Conservation (phyloP, 176 grass and related monocot species). For the Dendrocalamus sinicus region DNA sequence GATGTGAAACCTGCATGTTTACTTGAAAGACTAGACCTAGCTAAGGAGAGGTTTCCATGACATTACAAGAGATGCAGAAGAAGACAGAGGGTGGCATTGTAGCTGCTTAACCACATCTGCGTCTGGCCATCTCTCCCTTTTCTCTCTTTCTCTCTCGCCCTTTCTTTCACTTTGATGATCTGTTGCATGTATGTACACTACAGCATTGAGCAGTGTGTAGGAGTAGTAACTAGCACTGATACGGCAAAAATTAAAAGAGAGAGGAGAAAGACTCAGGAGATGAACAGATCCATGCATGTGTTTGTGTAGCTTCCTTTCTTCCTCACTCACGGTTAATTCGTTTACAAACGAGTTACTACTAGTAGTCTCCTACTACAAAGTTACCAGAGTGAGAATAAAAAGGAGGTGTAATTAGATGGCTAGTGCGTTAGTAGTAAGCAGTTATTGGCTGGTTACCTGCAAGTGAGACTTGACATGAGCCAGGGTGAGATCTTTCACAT, state of each 20-base stretch:
- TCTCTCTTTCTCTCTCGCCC: neutral
- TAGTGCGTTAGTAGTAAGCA: neutral
- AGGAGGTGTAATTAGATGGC: neutral
- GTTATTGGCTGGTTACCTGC: conserved; percentile 48
- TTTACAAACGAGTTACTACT: neutral
- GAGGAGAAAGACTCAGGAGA: neutral
- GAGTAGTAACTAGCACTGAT: conserved; percentile 37
- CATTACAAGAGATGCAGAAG: conserved; percentile 33
- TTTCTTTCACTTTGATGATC: conserved; percentile 37
- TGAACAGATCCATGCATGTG: conserved; percentile 41
- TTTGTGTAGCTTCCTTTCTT: conserved; percentile 14
- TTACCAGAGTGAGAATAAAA: neutral
- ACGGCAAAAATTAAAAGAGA: conserved; percentile 34
- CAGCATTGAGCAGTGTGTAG: conserved; percentile 48
- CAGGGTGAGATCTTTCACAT: conserved; percentile 82
- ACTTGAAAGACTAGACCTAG: conserved; percentile 35
- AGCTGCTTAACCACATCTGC: conserved; percentile 40
- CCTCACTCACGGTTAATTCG: neutral
- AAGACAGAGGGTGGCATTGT: conserved; percentile 42
- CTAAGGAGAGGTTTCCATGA: conserved; percentile 47
- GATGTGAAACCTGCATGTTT: conserved; percentile 43
- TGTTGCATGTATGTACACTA: conserved; percentile 46
- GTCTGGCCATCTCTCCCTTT: neutral
- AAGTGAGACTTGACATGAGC: conserved; percentile 88
- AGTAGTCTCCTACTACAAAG: too few relatives aligned